Conservation (phyloP, 208 protist species). For the Hexamita inflata region DNA sequence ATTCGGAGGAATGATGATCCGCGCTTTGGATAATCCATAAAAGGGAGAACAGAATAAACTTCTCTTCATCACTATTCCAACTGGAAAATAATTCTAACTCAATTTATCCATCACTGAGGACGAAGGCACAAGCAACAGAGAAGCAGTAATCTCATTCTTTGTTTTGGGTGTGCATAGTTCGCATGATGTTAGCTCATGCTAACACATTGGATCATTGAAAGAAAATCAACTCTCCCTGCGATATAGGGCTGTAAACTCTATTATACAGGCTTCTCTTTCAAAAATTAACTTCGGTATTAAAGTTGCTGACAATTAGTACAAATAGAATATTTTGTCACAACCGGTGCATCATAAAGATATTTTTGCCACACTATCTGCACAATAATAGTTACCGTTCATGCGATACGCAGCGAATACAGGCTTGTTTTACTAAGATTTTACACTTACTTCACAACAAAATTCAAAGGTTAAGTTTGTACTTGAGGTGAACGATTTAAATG, state of each 20-base stretch:
- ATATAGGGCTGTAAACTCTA: neutral
- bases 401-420: neutral
- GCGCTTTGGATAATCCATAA: neutral
- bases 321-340: neutral
- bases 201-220: neutral
- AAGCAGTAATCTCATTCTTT: neutral
- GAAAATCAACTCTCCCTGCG: neutral
- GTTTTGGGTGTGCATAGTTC: neutral
- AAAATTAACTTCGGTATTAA: conserved; percentile 25
- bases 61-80: neutral
- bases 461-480: neutral
- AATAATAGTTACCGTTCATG: conserved; percentile 11
- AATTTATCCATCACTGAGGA: neutral
- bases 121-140: neutral
- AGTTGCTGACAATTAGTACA: conserved; percentile 1
- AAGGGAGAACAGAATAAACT: neutral
- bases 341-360: neutral
- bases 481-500: neutral
- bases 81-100: neutral
- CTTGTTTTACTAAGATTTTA: conserved; percentile 10
- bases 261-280: neutral
- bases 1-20: neutral
- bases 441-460: neutral
- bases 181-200: neutral
- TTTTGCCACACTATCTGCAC: neutral